Conservation (phyloP, 371 early-diverging fungal species). For the Mortierella sp. region DNA sequence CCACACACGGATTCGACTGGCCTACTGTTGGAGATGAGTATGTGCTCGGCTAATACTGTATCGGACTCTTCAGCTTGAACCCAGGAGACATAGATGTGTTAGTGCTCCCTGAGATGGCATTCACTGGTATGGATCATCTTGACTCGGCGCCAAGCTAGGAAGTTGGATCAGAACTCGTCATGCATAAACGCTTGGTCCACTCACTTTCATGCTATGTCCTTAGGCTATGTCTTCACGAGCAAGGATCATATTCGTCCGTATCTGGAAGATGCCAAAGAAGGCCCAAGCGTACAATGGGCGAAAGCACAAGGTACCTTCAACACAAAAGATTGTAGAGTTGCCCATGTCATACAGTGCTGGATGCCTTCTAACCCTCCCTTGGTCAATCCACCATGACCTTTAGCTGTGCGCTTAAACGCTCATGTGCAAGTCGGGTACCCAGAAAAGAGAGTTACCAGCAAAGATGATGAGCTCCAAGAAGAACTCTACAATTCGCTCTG, state of each 20-base stretch:
- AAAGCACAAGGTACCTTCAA: constrained; percentile 58
- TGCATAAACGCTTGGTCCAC: neutral
- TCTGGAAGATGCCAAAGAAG: constrained; percentile 66
- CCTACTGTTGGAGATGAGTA: too few species aligned
- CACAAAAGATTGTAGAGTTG: neutral
- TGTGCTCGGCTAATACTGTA: neutral
- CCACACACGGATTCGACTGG: too few species aligned
- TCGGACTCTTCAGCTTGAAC: constrained; percentile 50
- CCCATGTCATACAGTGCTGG: neutral
- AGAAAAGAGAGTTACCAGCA: constrained; percentile 44
- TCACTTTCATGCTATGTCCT: constrained; percentile 69
- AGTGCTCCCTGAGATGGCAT: constrained; percentile 82
- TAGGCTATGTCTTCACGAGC: constrained; percentile 72
- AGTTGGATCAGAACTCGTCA: neutral
- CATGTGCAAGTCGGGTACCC: constrained; percentile 79
- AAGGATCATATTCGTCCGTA: constrained; percentile 65
- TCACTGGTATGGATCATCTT: constrained; percentile 62
- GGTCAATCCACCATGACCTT: too few species aligned
- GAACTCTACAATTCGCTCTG: constrained; percentile 70
- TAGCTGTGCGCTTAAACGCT: constrained; percentile 64
- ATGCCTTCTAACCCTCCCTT: neutral
- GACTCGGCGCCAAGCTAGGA: too few species aligned
- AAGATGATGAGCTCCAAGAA: constrained; percentile 18
- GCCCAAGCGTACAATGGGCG: constrained; percentile 74
- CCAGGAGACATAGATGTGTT: constrained; percentile 72